phyloP scores from a whole-genome alignment of 139 green algal species.

The Micromonas pusilla region DNA sequence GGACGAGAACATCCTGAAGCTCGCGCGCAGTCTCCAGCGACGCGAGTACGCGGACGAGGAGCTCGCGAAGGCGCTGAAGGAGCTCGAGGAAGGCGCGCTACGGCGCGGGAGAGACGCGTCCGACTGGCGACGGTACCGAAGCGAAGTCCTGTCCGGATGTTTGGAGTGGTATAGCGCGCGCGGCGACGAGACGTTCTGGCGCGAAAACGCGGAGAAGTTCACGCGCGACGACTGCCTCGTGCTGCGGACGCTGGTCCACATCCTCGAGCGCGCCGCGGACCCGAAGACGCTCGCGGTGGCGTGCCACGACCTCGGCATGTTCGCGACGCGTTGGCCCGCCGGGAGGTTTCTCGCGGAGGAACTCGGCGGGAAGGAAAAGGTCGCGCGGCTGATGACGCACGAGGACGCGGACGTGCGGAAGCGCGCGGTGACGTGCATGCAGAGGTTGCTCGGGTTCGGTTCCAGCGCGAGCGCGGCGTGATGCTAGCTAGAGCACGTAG shows the following conservation, averaged over 20 bases:
- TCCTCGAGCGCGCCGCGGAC: conserved; percentile 46
- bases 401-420: conserved; percentile 82
- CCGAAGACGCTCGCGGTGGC: conserved; percentile 73
- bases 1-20: conserved; percentile 1
- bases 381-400: conserved; percentile 88
- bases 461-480: too few relatives aligned
- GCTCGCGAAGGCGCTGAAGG: conserved; percentile 65
- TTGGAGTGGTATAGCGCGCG: conserved; percentile 85
- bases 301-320: conserved; percentile 83
- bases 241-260: conserved; percentile 75
- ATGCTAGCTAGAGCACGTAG: too few relatives aligned
- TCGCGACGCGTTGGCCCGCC: conserved; percentile 70
- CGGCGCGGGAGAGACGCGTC: conserved; percentile 40
- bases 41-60: conserved; percentile 78
- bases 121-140: conserved; percentile 77
- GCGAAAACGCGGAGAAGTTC: conserved; percentile 75
- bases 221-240: conserved; percentile 85
- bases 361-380: conserved; percentile 83
- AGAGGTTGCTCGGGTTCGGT: conserved; percentile 93
- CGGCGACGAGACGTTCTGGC: conserved; percentile 63
- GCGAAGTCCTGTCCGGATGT: conserved; percentile 60
- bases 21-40: not conserved
- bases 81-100: conserved; percentile 63
- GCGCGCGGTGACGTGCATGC: conserved; percentile 82
- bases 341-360: conserved; percentile 68